phyloP scores from a whole-genome alignment of 1,284 basidiomycete species.

The Apiotrichum montevideense region DNA sequence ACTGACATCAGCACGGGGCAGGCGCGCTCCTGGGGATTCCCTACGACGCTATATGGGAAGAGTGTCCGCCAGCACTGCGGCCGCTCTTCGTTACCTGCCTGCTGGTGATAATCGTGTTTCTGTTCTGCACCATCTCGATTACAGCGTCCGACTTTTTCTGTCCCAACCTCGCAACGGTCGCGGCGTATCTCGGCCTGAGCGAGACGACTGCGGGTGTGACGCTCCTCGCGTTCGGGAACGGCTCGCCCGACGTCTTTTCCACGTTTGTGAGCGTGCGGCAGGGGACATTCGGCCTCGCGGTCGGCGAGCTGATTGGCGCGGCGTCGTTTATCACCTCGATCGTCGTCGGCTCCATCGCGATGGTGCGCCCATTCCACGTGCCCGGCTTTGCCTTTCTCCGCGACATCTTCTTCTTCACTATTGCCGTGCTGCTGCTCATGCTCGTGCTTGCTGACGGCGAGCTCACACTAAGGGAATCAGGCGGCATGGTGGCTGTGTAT shows the following conservation, averaged over 20 bases:
- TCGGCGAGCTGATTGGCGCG: constrained; percentile 91
- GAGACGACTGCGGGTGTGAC: constrained; percentile 90
- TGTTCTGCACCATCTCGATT: constrained; percentile 72
- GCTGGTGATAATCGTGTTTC: constrained; percentile 48
- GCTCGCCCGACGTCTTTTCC: constrained; percentile 85
- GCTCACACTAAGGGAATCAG: constrained; percentile 69
- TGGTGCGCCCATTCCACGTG: constrained; percentile 88
- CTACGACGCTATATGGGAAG: constrained; percentile 6
- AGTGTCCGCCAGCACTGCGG: constrained; percentile 5
- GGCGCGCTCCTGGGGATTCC: constrained; percentile 15
- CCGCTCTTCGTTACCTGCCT: constrained; percentile 34
- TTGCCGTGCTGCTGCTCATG: constrained; percentile 68
- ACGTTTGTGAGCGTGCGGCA: constrained; percentile 89
- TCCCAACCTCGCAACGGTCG: constrained; percentile 81
- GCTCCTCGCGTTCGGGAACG: constrained; percentile 88
- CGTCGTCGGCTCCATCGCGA: constrained; percentile 91
- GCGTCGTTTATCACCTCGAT: constrained; percentile 93
- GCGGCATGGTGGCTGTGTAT: constrained; percentile 68
- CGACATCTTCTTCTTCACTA: constrained; percentile 87
- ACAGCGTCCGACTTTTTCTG: constrained; percentile 93
- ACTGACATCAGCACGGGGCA: neutral
- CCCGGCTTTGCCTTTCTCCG: constrained; percentile 74
- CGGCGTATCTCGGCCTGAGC: constrained; percentile 70
- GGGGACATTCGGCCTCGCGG: constrained; percentile 78
- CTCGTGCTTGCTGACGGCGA: constrained; percentile 70